Base-by-base conservation (phyloP, 371 early-diverging fungal species). In the Haplosporangium sp. region DNA sequence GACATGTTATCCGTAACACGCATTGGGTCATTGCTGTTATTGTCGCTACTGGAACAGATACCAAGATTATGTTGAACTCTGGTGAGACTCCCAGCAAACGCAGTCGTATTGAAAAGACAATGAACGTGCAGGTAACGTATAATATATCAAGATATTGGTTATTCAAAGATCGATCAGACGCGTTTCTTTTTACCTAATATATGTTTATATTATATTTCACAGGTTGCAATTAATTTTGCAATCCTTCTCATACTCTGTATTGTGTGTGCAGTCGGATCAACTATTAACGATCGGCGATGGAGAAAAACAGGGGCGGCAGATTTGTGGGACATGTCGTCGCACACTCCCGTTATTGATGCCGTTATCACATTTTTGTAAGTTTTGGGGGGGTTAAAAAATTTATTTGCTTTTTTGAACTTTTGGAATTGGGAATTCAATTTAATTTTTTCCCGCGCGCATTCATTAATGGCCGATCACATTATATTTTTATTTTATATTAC, bases 21-120 rank as follows among this genome's bases (percentile, higher is more conserved):
- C 92, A 94, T 62, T 94, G 92, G 90, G 89, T 93, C 4, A 91
- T 96, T 62, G 97, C 93, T 0, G 71, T 96, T 4, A 95, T 96
- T 13, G 77, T 97, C 11, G 95, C 90, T 69, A 98, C 97, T 0
- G 99, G 98, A 37, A 85, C 88, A 27, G 96, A 98, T 63, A 97
- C 98, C 63, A 98, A 98, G 85, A 93, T 96, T 72, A 92, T 95
- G 76, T 85, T 94, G 53, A 97, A 97, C 84, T 90, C 94, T 27
- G 95, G 94, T 15, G 88, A 88, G 27, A 93, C 96, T 2, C 96
- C 96, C 8, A 91, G 90, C 60, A 99, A 99, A 84, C 86, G 93
- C 67, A 96, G 96, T 73, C 89, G 89, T 56, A 93, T 98, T 64
- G 99, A 99, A 77, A 92, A 89, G 56, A 90, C 92, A 73, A 90